These are phyloP conservation scores for Clarireedia paspali DNA, from an alignment of 2,329 filamentous ascomycete genomes.

Conservation along the genomic window DNA sequence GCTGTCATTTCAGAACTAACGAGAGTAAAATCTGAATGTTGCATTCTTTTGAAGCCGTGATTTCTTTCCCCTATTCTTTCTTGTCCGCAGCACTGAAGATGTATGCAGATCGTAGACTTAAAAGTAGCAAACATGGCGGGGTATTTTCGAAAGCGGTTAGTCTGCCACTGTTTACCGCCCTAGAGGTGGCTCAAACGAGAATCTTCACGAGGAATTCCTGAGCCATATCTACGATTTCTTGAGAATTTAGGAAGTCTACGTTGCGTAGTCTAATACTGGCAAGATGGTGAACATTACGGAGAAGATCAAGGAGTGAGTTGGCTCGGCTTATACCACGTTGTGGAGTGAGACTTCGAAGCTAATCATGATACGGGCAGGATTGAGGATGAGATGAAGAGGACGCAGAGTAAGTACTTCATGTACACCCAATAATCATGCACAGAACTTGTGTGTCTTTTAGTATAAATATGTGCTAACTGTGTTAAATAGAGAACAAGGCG, in stretches of 20 bases:
- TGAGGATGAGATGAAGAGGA: slow-evolving; percentile 98
- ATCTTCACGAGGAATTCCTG: background rate
- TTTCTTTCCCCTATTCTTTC: too few species aligned
- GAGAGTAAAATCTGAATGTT: too few species aligned
- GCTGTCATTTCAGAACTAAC: too few species aligned
- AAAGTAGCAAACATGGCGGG: background rate
- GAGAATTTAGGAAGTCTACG: background rate
- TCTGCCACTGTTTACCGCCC: slow-evolving; percentile 13
- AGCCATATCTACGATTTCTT: background rate
- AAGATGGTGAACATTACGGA: slow-evolving; percentile 99
- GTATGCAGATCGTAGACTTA: background rate
- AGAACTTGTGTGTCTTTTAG: background rate
- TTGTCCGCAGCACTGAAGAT: too few species aligned
- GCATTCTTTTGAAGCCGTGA: too few species aligned
- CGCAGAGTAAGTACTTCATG: slow-evolving; percentile 67
- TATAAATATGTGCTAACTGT: background rate
- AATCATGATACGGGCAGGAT: slow-evolving; percentile 56
- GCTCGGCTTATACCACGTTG: background rate
- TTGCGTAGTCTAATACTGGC: slow-evolving; percentile 17
- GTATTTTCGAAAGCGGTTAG: background rate
- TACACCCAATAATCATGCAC: slow-evolving; percentile 13
- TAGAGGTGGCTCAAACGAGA: background rate
- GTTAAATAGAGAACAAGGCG: slow-evolving; percentile 81
- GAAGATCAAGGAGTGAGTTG: slow-evolving; percentile 93
- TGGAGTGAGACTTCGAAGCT: slow-evolving; percentile 12